These are phyloP conservation scores for Pseudogymnoascus sp. DNA, from an alignment of 2,329 filamentous ascomycete species.

Conservation along the genomic window DNA sequence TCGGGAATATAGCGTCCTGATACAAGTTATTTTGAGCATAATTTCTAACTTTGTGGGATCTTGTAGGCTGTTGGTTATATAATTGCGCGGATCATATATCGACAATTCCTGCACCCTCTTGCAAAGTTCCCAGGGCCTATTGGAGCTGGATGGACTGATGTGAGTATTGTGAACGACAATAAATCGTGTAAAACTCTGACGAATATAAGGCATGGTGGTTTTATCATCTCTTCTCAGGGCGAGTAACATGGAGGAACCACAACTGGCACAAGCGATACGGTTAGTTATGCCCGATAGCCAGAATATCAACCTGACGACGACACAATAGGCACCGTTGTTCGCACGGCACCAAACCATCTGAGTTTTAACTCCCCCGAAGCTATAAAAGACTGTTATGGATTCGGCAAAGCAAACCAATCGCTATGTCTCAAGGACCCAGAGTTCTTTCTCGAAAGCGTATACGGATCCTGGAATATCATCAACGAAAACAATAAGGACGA, in stretches of 20 bases:
- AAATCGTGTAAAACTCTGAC: slow-evolving; percentile 27
- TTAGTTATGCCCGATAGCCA: neutral
- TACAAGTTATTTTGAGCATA: neutral
- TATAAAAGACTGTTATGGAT: slow-evolving; percentile 52
- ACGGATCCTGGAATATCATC: slow-evolving; percentile 19
- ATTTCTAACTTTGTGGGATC: neutral
- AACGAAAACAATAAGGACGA: slow-evolving; percentile 14
- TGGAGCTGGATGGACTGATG: slow-evolving; percentile 20
- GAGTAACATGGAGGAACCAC: slow-evolving; percentile 4
- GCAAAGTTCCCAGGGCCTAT: slow-evolving; percentile 26
- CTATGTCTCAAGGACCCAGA: slow-evolving; percentile 16
- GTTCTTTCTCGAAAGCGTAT: slow-evolving; percentile 18
- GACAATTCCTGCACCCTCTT: slow-evolving; percentile 21
- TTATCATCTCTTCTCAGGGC: slow-evolving; percentile 1
- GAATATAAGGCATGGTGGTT: slow-evolving; percentile 24
- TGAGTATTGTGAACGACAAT: slow-evolving; percentile 17
- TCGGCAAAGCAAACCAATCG: slow-evolving; percentile 33
- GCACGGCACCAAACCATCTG: slow-evolving; percentile 22
- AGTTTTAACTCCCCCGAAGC: slow-evolving; percentile 41
- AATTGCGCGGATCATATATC: slow-evolving; percentile 5
- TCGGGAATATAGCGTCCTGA: neutral
- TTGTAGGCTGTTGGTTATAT: neutral
- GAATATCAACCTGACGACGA: neutral
- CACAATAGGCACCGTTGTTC: slow-evolving; percentile 19
- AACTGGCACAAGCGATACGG: slow-evolving; percentile 3